A percentile compares a stretch with the other conserved stretches of the same genome.
Conservation (phyloP, 2,329 filamentous ascomycete genomes). For the Ophiosphaerella korrae region DNA sequence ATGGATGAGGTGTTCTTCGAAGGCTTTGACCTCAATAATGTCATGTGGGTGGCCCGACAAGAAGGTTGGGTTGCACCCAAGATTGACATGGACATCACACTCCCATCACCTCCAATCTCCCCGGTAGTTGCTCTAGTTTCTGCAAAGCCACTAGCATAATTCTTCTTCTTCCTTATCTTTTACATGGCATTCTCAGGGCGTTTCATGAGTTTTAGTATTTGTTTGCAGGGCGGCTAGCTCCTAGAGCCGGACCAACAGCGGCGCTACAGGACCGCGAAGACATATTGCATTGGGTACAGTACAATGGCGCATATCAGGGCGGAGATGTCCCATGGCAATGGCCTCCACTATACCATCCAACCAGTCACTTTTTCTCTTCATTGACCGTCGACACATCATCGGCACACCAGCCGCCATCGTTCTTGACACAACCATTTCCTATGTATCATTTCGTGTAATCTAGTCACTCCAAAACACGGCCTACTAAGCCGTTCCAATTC, state of each 20-base stretch:
- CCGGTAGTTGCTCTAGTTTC: constrained; percentile 18
- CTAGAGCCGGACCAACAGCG: background rate
- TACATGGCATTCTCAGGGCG: background rate
- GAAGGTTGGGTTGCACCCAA: constrained; percentile 34
- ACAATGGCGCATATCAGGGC: constrained; percentile 1
- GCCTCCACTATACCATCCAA: too few species aligned
- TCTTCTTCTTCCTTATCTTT: constrained; percentile 1
- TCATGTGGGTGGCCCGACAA: constrained; percentile 47
- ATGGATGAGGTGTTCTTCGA: constrained; percentile 54
- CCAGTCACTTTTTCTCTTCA: too few species aligned
- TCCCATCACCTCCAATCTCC: constrained; percentile 21
- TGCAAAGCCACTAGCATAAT: constrained; percentile 16
- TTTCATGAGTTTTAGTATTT: background rate
- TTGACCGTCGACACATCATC: too few species aligned
- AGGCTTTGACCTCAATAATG: constrained; percentile 49
- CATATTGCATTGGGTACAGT: constrained; percentile 3
- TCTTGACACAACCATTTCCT: too few species aligned
- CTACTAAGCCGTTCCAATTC: too few species aligned
- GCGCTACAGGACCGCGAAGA: too few species aligned
- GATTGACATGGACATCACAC: constrained; percentile 19
- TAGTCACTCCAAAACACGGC: too few species aligned
- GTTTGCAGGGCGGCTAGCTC: background rate
- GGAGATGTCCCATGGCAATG: background rate
- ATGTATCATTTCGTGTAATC: too few species aligned
- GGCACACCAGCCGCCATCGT: too few species aligned